phyloP scores from a whole-genome alignment of 495 filamentous ascomycete species.

The Aspergillus kassunensis region DNA sequence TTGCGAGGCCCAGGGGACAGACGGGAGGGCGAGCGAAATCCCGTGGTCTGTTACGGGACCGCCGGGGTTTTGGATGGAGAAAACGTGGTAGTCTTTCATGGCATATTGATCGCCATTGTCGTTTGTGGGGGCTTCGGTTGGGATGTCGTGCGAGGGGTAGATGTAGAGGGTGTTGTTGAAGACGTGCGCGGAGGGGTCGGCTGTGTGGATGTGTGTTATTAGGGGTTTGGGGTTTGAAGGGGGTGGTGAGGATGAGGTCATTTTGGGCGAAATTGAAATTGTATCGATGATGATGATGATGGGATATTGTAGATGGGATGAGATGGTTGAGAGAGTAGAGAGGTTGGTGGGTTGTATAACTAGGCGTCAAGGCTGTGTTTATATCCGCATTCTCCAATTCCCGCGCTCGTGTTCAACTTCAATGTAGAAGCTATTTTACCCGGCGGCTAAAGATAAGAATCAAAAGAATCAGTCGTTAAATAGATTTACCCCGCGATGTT shows the following conservation, averaged over 20 bases:
- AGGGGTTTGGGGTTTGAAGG: slow-evolving; percentile 47
- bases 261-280: too few relatives aligned
- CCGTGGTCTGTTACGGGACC: slow-evolving; percentile 42
- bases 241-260: neutral
- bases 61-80: slow-evolving; percentile 38
- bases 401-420: too few relatives aligned
- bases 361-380: too few relatives aligned
- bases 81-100: slow-evolving; percentile 58
- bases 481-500: neutral
- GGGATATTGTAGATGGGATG: too few relatives aligned
- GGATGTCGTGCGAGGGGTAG: slow-evolving; percentile 45
- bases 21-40: slow-evolving; percentile 31
- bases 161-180: slow-evolving; percentile 49
- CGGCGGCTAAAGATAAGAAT: neutral
- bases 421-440: neutral
- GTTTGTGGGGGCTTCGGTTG: slow-evolving; percentile 53
- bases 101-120: slow-evolving; percentile 82
- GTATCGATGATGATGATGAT: too few relatives aligned
- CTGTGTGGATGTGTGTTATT: slow-evolving; percentile 59
- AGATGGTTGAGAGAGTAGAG: too few relatives aligned
- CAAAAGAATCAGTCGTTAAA: too few relatives aligned
- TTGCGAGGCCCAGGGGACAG: slow-evolving; percentile 45
- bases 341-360: too few relatives aligned
- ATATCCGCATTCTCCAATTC: too few relatives aligned
- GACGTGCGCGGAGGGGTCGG: slow-evolving; percentile 49